Conservation (phyloP, 352 stramenopile genomes). For the Peronospora belbahrii region DNA sequence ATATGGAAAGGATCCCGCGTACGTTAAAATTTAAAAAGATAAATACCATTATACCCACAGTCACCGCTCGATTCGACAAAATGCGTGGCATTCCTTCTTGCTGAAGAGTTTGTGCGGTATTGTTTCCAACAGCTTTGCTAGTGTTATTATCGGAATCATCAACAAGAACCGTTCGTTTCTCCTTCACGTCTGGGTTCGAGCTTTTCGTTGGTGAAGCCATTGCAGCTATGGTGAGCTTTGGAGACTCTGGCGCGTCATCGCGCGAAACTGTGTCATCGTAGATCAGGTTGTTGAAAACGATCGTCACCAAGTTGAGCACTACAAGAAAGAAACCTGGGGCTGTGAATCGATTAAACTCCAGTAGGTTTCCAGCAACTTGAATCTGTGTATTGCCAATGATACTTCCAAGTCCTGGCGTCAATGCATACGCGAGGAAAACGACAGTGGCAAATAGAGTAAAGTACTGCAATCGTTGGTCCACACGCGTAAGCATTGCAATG, state of each 20-base stretch:
- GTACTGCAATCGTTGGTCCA: slow-evolving; percentile 54
- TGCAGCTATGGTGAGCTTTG: neutral
- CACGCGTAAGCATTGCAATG: slow-evolving; percentile 47
- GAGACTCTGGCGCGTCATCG: slow-evolving; percentile 29
- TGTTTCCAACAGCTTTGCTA: neutral
- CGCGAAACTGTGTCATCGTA: slow-evolving; percentile 42
- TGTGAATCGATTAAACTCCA: slow-evolving; percentile 57
- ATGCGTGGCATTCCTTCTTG: neutral
- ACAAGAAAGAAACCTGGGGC: slow-evolving; percentile 49
- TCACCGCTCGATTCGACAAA: slow-evolving; percentile 31
- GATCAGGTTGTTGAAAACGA: slow-evolving; percentile 36
- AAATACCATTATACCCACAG: slow-evolving; percentile 41
- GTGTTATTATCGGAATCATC: neutral
- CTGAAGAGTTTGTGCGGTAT: neutral
- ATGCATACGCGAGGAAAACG: slow-evolving; percentile 63
- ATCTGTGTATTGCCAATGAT: slow-evolving; percentile 40
- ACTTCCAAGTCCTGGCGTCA: slow-evolving; percentile 53
- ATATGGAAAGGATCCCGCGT: slow-evolving; percentile 56
- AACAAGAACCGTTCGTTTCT: slow-evolving; percentile 2
- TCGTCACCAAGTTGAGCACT: slow-evolving; percentile 36
- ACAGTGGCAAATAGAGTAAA: slow-evolving; percentile 62
- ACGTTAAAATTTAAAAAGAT: slow-evolving; percentile 64
- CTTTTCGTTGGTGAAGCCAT: neutral
- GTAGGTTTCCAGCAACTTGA: slow-evolving; percentile 21
- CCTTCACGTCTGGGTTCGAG: neutral